Conservation (phyloP, 805 yeast species). For the Saccharomycodes ludwigii region DNA sequence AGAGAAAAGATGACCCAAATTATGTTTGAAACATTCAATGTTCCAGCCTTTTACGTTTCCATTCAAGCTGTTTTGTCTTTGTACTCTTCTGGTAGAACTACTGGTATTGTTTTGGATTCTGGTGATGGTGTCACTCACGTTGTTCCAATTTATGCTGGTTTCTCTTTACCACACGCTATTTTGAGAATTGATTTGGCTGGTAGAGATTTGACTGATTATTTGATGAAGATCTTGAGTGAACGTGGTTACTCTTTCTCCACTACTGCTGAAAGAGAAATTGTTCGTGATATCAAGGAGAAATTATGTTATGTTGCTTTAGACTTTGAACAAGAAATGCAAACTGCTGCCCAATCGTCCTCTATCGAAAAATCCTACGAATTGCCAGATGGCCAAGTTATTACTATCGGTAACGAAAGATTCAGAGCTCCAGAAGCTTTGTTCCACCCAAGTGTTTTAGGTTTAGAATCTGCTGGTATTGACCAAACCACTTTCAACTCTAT, state of each 20-base stretch:
- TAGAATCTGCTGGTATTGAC: slow-evolving; percentile 98
- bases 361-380: slow-evolving; percentile 98
- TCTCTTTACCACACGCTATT: slow-evolving; percentile 98
- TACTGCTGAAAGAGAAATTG: slow-evolving; percentile 97
- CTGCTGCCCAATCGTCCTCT: slow-evolving; percentile 95
- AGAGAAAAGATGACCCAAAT: slow-evolving; percentile 99
- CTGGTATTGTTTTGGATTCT: slow-evolving; percentile 98
- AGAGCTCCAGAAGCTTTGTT: slow-evolving; percentile 99
- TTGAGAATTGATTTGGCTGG: slow-evolving; percentile 98
- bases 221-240: slow-evolving; percentile 96
- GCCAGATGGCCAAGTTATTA: slow-evolving; percentile 99
- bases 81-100: slow-evolving; percentile 99
- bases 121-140: slow-evolving; percentile 99
- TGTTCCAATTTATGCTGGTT: slow-evolving; percentile 99
- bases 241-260: slow-evolving; percentile 99
- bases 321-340: slow-evolving; percentile 98
- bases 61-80: slow-evolving; percentile 97
- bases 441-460: slow-evolving; percentile 87
- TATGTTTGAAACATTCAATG: slow-evolving; percentile 97
- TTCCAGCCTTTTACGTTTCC: slow-evolving; percentile 97
- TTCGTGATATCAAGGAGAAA: slow-evolving; percentile 85
- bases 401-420: slow-evolving; percentile 99
- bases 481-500: slow-evolving; percentile 69
- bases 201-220: slow-evolving; percentile 97
- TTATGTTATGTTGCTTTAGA: slow-evolving; percentile 98